These are phyloP conservation scores for Fusarium sp. DNA, from an alignment of 2,329 filamentous ascomycete genomes.

Conservation along the genomic window DNA sequence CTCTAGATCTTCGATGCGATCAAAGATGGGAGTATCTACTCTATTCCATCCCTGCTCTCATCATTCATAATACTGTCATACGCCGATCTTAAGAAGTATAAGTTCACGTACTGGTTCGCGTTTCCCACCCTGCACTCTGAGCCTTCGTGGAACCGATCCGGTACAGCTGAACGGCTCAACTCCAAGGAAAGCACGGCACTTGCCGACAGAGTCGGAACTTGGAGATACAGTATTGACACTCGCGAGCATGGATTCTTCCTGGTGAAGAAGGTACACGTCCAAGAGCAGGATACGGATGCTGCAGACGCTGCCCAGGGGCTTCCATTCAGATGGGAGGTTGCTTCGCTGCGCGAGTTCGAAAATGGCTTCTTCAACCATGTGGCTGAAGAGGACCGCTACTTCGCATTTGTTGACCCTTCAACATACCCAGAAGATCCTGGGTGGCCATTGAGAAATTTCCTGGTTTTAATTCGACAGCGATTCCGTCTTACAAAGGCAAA, in stretches of 20 bases:
- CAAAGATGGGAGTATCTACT: slow-evolving; percentile 95
- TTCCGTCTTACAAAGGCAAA: slow-evolving; percentile 83
- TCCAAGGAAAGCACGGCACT: slow-evolving; percentile 79
- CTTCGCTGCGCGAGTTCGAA: slow-evolving; percentile 81
- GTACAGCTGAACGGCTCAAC: slow-evolving; percentile 66
- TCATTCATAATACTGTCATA: slow-evolving; percentile 92
- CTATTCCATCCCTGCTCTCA: slow-evolving; percentile 88
- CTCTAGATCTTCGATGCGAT: slow-evolving; percentile 96
- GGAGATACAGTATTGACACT: slow-evolving; percentile 83
- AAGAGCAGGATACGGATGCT: slow-evolving; percentile 59
- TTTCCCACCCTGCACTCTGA: slow-evolving; percentile 94
- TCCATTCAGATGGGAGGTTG: slow-evolving; percentile 81
- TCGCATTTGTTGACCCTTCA: slow-evolving; percentile 92
- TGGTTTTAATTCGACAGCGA: slow-evolving; percentile 84
- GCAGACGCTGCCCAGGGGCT: slow-evolving; percentile 62
- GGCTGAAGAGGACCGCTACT: slow-evolving; percentile 78
- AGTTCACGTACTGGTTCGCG: slow-evolving; percentile 97
- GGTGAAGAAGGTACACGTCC: slow-evolving; percentile 76
- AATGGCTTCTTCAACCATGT: slow-evolving; percentile 85
- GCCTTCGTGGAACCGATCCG: slow-evolving; percentile 78
- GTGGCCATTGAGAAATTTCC: slow-evolving; percentile 91
- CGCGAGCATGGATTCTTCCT: slow-evolving; percentile 96
- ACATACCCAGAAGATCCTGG: slow-evolving; percentile 89
- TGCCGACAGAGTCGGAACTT: slow-evolving; percentile 86
- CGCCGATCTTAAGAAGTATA: slow-evolving; percentile 97